Evolutionary conservation across 2,329 filamentous ascomycete genomes (phyloP), one percentile per base, ranked within the genome.

Genomic region (Paraconiothyrium brasiliense): DNA sequence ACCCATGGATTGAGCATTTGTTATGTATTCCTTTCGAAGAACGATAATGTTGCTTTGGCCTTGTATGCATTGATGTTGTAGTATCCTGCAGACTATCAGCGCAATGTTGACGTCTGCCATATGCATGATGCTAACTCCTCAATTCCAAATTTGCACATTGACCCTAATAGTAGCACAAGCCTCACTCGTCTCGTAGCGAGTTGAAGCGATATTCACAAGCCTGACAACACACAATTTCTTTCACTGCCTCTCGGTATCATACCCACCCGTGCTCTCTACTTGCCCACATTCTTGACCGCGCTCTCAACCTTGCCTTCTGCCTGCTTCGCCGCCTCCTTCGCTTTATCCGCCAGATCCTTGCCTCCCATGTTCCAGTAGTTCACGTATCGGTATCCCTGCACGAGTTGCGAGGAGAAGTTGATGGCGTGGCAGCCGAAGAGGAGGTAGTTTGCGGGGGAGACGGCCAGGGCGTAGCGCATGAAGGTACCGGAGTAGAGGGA

Each of bases 351-450:
- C 69, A 79, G 72, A 59, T 84, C 82, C 64, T 77, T 67, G 34
- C 83, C 83, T 22, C 83, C 83, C 64, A 82, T 76, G 46, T 85
- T 80, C 84, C 84, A 88, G 79, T 88, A 88, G 70, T 85, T 84
- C 65, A 88, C 64, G 73, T 87, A 90, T 58, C 88, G 82, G 79
- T 89, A 89, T 22, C 83, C 86, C 75, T 90, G 88, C 35, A 84
- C 85, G 48, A 81, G 67, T 77, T 90, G 88, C 49, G 86, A 85
- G 66, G 78, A 79, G 78, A 88, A 89, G 80, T 90, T 90, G 79
- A 89, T 84, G 63, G 86, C 79, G 78, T 90, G 88, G 81, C 87
- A 90, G 67, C 85, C 87, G 77, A 90, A 90, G 59, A 90, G 86
- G 66, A 90, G 86, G 81, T 89, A 89, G 81, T 90, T 90, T 71